Evolutionary conservation across 306 rosid genomes (phyloP).

Genomic region (Oxytropis ochrocephala): DNA sequence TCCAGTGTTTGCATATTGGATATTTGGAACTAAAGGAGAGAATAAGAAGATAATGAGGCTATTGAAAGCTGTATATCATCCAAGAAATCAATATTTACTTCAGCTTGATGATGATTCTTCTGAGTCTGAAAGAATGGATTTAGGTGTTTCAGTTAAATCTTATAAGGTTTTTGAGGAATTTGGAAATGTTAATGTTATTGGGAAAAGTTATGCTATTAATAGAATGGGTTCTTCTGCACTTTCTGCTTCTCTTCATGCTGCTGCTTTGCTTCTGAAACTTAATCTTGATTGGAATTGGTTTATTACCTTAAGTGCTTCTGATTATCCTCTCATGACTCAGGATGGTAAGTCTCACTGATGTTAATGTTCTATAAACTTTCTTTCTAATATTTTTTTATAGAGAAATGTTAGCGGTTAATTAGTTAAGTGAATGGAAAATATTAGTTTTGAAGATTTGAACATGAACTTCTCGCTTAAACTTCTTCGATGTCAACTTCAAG

Average conservation of each 20-base stretch:
- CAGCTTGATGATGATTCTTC: constrained; percentile 53
- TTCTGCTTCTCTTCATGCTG: constrained; percentile 61
- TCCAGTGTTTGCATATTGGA: constrained; percentile 63
- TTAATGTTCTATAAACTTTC: not conserved
- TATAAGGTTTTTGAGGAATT: constrained; percentile 33
- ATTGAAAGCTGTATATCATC: constrained; percentile 65
- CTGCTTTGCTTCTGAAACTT: constrained; percentile 66
- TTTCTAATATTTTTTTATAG: not conserved
- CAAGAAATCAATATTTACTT: constrained; percentile 65
- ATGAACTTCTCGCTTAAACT: too few relatives aligned
- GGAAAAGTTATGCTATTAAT: constrained; percentile 49
- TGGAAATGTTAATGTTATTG: constrained; percentile 61
- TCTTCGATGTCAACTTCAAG: too few relatives aligned
- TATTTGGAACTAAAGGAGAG: constrained; percentile 51
- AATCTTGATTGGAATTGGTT: constrained; percentile 71
- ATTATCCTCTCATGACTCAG: constrained; percentile 65
- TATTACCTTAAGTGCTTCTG: constrained; percentile 55
- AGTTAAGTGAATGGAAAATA: too few relatives aligned
- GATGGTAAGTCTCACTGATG: constrained; percentile 43
- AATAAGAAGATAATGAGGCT: constrained; percentile 41
- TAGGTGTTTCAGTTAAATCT: constrained; percentile 41
- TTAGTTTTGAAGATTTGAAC: too few relatives aligned
- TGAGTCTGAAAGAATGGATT: constrained; percentile 43
- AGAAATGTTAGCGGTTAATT: too few relatives aligned
- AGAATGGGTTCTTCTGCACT: constrained; percentile 63